Percentiles rank a stretch among this genome's conserved stretches.
Evolutionary conservation across 176 grass and related monocot genomes (phyloP).

Genomic region (Avena sativa): DNA sequence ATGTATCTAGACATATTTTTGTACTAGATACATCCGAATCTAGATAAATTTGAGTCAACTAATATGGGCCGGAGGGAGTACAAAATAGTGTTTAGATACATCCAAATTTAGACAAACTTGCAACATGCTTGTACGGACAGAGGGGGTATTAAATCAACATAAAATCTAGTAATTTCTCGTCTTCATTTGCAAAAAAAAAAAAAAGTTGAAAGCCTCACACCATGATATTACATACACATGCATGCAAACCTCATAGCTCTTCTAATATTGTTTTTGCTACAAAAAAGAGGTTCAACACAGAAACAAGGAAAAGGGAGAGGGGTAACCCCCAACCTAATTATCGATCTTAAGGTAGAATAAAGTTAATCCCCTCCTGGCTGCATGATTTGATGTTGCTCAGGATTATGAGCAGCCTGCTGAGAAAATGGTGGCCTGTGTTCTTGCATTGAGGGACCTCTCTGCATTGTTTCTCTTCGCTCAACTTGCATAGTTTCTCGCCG

Average conservation of each 20-base stretch:
- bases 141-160: neutral
- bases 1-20: too few relatives aligned
- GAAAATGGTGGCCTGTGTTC: conserved; percentile 45
- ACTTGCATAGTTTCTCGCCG: conserved; percentile 70
- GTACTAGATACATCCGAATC: too few relatives aligned
- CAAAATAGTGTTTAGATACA: too few relatives aligned
- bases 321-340: neutral
- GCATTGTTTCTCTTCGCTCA: conserved; percentile 69
- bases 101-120: too few relatives aligned
- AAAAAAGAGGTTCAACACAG: neutral
- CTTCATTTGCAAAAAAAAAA: neutral
- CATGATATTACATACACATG: neutral
- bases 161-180: neutral
- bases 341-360: conserved; percentile 8
- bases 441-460: conserved; percentile 46
- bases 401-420: conserved; percentile 41
- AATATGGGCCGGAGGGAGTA: too few relatives aligned
- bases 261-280: neutral
- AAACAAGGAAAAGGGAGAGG: neutral
- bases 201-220: neutral
- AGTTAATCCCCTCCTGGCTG: conserved; percentile 41
- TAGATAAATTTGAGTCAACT: too few relatives aligned
- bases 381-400: conserved; percentile 37
- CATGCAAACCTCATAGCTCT: neutral
- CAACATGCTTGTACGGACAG: too few relatives aligned